Conservation (phyloP, 2,329 filamentous ascomycete species). For the Hymenotorrendiella dingleyae region DNA sequence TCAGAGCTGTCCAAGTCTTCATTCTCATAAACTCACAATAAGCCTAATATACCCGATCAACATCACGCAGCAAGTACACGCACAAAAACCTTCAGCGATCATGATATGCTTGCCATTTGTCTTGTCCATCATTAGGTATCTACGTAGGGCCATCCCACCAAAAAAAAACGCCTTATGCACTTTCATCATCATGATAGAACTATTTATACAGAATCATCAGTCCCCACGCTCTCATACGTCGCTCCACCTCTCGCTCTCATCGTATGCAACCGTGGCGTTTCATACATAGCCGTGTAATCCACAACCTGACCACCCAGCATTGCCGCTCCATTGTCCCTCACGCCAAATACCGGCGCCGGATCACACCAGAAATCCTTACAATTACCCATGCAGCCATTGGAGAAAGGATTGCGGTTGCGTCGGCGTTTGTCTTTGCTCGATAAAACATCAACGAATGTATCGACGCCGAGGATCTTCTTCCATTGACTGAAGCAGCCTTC, state of each 20-base stretch:
- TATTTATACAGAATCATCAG: constrained; percentile 25
- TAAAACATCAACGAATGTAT: constrained; percentile 86
- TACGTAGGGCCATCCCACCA: background rate
- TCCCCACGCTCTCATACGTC: constrained; percentile 26
- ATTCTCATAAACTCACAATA: too few species aligned
- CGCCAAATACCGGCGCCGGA: constrained; percentile 72
- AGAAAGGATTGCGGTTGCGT: constrained; percentile 70
- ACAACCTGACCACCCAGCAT: constrained; percentile 72
- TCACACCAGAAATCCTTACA: constrained; percentile 98
- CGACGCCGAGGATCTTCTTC: constrained; percentile 80
- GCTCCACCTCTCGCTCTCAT: constrained; percentile 15
- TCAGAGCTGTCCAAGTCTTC: too few species aligned
- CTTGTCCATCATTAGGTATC: constrained; percentile 6
- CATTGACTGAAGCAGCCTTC: constrained; percentile 70
- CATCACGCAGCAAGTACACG: too few species aligned
- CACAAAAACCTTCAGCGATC: too few species aligned
- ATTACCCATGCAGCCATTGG: constrained; percentile 74
- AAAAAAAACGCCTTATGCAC: background rate
- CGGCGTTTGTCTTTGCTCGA: constrained; percentile 52
- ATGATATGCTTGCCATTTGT: background rate
- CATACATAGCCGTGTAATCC: constrained; percentile 87
- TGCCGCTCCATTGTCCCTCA: constrained; percentile 66
- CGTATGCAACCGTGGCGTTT: constrained; percentile 51
- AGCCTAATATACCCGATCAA: too few species aligned
- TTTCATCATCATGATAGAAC: background rate